These are phyloP conservation scores for Marasmius fiardii DNA, from an alignment of 1,284 basidiomycete species.

Conservation along the genomic window DNA sequence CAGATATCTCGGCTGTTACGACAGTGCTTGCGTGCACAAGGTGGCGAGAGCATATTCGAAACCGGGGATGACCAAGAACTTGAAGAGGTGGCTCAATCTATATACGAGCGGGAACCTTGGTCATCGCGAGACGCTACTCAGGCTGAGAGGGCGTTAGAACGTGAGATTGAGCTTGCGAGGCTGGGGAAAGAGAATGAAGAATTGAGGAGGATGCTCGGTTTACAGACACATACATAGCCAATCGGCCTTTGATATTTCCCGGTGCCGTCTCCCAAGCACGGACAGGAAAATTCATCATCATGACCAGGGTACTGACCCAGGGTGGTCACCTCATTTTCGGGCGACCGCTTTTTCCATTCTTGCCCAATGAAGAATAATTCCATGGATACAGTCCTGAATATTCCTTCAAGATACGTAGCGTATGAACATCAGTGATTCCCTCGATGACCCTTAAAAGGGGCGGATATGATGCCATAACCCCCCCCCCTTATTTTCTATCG, in stretches of 20 bases:
- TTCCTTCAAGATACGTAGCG: too few species aligned
- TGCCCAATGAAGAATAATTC: too few species aligned
- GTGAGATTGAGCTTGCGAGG: conserved; percentile 83
- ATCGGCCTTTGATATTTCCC: too few species aligned
- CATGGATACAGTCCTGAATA: too few species aligned
- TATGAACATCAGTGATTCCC: too few species aligned
- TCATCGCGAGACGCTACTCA: conserved; percentile 32
- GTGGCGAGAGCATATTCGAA: conserved; percentile 62
- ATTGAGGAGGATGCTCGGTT: conserved; percentile 65
- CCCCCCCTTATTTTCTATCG: not conserved
- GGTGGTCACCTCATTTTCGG: too few species aligned
- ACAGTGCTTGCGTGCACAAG: conserved; percentile 65
- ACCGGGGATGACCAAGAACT: conserved; percentile 15
- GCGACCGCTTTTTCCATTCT: too few species aligned
- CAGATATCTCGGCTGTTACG: conserved; percentile 76
- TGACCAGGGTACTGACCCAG: too few species aligned
- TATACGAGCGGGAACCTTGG: conserved; percentile 33
- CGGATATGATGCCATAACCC: not conserved
- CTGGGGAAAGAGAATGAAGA: conserved; percentile 85
- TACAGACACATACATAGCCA: too few species aligned
- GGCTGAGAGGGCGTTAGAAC: conserved; percentile 75
- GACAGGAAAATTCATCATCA: too few species aligned
- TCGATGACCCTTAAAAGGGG: not conserved
- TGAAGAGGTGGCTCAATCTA: conserved; percentile 14
- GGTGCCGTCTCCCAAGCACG: too few species aligned